Evolutionary conservation across 2,329 filamentous ascomycete species (phyloP), one percentile per base, ranked within the genome.

Genomic region (Paecilomyces variotii): DNA sequence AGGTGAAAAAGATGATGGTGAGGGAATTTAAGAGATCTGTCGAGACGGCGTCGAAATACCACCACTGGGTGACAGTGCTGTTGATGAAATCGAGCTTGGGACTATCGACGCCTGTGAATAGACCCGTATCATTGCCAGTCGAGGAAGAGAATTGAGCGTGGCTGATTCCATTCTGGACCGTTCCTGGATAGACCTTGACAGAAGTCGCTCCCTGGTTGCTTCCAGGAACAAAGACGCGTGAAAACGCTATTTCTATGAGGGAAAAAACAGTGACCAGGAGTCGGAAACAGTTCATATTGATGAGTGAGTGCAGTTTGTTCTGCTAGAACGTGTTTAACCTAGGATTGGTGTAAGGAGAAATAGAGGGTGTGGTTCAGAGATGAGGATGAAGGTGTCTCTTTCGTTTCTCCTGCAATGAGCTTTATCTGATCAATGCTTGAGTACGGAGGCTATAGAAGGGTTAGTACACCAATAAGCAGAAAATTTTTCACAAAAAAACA

Each of bases 31-130:
- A 59, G 1, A 65, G 59, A 53, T 68, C 63, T 6, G 62, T 61
- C 1, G 61, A 54, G 1, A 77, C 65, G 24, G 64, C 71, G 59
- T 77, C 73, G 52, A 76, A 76, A 59, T 74, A 76, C 75, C 74
- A 77, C 73, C 73, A 76, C 62, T 74, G 71, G 53, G 70, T 74
- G 19, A 67, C 67, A 27, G 68, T 64, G 32, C 56, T 19, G 54
- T 72, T 73, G 54, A 72, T 62, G 10, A 45, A 52, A 34, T 59
- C 54, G 6, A 72, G 28, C 53, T 70, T 67, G 0, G 72, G 70
- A 26, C 62, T 53, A 54, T 71, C 68, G 4, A 72, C 60, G 9
- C 56, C 61, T 5, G 63, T 61, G 4, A 5, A 25, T n/a, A 30
- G 54, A 24, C 54, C 32, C 9, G 50, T 2, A 9, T 28, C 10